Evolutionary conservation across 305 asterid species (phyloP).

Genomic region (Lippia alba): DNA sequence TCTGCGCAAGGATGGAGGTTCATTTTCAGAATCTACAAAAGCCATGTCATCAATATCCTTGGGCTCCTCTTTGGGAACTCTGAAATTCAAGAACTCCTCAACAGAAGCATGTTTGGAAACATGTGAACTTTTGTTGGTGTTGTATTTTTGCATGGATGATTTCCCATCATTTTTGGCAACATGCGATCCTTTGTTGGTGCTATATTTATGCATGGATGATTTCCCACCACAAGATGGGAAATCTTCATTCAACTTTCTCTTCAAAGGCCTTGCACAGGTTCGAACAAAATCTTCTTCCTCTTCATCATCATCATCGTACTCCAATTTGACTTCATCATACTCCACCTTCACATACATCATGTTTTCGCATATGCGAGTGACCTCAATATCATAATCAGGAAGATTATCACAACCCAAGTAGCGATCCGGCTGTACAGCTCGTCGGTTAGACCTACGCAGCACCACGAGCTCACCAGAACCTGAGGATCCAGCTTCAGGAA

Average conservation of each 20-base stretch:
- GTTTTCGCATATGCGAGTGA: slow-evolving; percentile 69
- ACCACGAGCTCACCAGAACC: slow-evolving; percentile 46
- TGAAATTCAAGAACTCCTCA: neutral
- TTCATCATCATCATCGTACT: slow-evolving; percentile 25
- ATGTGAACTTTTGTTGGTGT: slow-evolving; percentile 34
- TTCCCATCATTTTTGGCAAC: slow-evolving; percentile 21
- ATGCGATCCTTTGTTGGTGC: too few species aligned
- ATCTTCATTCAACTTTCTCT: too few species aligned
- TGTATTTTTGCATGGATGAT: slow-evolving; percentile 24
- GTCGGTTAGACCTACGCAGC: slow-evolving; percentile 82
- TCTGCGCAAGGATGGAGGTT: slow-evolving; percentile 45
- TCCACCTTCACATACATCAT: slow-evolving; percentile 46
- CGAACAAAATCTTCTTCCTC: slow-evolving; percentile 22
- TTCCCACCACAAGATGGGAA: slow-evolving; percentile 8
- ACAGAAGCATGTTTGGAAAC: slow-evolving; percentile 19
- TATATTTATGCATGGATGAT: slow-evolving; percentile 29
- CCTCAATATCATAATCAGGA: slow-evolving; percentile 72
- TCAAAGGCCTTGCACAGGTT: too few species aligned
- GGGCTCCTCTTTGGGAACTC: slow-evolving; percentile 44
- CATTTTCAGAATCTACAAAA: slow-evolving; percentile 53
- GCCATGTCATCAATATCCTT: slow-evolving; percentile 58
- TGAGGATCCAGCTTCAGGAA: slow-evolving; percentile 44
- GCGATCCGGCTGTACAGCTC: slow-evolving; percentile 74
- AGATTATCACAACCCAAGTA: slow-evolving; percentile 67
- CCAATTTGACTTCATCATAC: slow-evolving; percentile 44